Base-by-base conservation (phyloP, 805 yeast genomes). In the Jamesozyma lodderae region DNA sequence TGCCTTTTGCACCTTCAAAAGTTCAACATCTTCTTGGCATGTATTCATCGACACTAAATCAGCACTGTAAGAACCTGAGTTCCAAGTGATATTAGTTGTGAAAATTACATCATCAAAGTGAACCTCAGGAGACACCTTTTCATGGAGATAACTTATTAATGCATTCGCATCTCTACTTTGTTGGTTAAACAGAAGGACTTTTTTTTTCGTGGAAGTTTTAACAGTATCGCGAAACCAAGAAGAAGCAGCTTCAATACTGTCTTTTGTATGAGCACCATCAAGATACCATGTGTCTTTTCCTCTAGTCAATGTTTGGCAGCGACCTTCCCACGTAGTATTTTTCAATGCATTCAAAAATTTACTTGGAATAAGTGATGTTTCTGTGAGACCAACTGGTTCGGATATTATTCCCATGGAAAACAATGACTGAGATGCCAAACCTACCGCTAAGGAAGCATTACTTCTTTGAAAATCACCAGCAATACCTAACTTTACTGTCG, bases 221-320 rank as follows among this genome's bases (percentile, higher is more conserved):
- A 42, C 45, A 16, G 42, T 52, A 4, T 56, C 49, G 26, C 60
- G 64, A 50, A 81, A 85, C 99, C 99, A 92, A 8, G 61, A 63
- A 0, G 90, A 70, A 0, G 96, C 83, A n/a, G 79, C 94, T 22
- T 68, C 68, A 18, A 94, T 73, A 42, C 95, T 83, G 52, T 92
- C 99, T 33, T 72, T 64, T 0, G 98, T 92, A 52, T 92, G 99
- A 0, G 98, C 97, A 15, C 99, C 99, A 62, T 92, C 99, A 13
- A 90, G 62, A 46, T 64, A 79, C 95, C 96, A 92, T n/a, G 71
- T 73, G 18, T 66, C 63, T 13, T 63, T 60, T 19, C 66, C 65
- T 18, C 64, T 69, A 5, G 49, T 43, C 22, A 85, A 60, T 2
- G 76, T 69, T 62, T 94, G 96, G 51, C 97, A 90, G 49, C 99